A percentile compares a stretch with the other conserved stretches of the same genome.
Conservation (phyloP, 371 early-diverging fungal genomes). For the Chytridium lagenaria region DNA sequence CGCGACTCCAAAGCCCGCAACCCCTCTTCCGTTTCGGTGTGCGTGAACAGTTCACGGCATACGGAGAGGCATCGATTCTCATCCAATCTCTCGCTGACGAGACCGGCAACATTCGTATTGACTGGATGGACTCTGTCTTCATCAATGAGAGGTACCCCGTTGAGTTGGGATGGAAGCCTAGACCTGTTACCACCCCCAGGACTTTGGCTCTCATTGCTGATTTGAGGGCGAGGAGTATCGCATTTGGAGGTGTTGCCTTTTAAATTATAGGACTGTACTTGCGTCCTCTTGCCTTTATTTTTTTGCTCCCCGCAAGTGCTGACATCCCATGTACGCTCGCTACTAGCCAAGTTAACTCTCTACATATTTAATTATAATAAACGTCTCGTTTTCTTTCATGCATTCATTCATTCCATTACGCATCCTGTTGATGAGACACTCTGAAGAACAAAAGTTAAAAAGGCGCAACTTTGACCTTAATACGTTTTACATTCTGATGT, state of each 20-base stretch:
- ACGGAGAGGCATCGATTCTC: constrained; percentile 34
- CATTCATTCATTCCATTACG: too few species aligned
- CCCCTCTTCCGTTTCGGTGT: constrained; percentile 29
- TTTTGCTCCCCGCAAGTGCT: not conserved
- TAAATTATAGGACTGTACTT: not conserved
- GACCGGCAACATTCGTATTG: constrained; percentile 21
- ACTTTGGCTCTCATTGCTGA: constrained; percentile 11
- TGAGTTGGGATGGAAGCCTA: constrained; percentile 20
- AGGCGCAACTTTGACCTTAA: too few species aligned
- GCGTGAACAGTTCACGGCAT: constrained; percentile 24
- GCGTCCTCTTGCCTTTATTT: not conserved
- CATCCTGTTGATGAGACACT: too few species aligned
- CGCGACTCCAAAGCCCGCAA: constrained; percentile 34
- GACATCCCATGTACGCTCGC: too few species aligned
- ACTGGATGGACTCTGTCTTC: constrained; percentile 23
- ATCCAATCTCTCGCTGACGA: constrained; percentile 23
- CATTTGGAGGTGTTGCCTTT: not conserved
- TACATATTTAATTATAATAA: too few species aligned
- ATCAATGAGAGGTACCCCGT: constrained; percentile 24
- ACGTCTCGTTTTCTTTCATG: too few species aligned
- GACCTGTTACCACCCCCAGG: not conserved
- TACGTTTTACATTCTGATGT: too few species aligned
- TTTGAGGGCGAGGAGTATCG: not conserved
- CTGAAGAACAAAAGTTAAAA: too few species aligned
- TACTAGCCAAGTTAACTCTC: too few species aligned